Conservation (phyloP, 2,329 filamentous ascomycete genomes). For the Tolypocladium endophyticum region DNA sequence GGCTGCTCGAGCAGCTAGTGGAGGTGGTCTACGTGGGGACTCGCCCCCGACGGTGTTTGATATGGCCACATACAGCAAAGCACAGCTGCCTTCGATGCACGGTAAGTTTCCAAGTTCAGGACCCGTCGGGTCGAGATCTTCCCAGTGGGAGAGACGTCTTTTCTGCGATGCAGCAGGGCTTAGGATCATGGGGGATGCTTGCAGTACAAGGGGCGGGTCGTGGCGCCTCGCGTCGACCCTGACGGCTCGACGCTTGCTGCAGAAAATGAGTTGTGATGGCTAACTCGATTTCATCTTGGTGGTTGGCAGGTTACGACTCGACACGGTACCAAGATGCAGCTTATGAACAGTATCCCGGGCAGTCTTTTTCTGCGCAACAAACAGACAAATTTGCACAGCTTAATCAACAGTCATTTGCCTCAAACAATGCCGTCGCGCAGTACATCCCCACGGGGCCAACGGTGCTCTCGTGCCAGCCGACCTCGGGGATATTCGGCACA, state of each 20-base stretch:
- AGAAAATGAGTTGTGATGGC: neutral
- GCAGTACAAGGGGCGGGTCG: neutral
- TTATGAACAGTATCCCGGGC: slow-evolving; percentile 41
- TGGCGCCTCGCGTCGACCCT: neutral
- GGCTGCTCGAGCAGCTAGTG: slow-evolving; percentile 40
- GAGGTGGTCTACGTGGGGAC: slow-evolving; percentile 44
- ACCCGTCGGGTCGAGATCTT: neutral
- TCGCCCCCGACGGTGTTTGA: slow-evolving; percentile 34
- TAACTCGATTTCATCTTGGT: neutral
- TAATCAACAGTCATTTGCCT: slow-evolving; percentile 45
- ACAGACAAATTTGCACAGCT: slow-evolving; percentile 41
- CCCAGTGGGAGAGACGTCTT: neutral
- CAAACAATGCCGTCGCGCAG: slow-evolving; percentile 53
- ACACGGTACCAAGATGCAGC: slow-evolving; percentile 48
- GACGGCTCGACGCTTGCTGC: neutral
- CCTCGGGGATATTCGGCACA: slow-evolving; percentile 56
- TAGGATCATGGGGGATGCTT: neutral
- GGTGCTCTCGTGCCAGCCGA: slow-evolving; percentile 61
- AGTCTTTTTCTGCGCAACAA: slow-evolving; percentile 34
- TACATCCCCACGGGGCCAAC: slow-evolving; percentile 53
- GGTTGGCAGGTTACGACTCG: slow-evolving; percentile 43
- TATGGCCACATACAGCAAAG: slow-evolving; percentile 59
- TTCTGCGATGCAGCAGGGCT: neutral
- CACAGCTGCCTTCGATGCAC: slow-evolving; percentile 65
- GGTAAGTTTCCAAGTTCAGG: slow-evolving; percentile 48